These are phyloP conservation scores for Rhododendron ovatum DNA, from an alignment of 148 eudicot species.

Conservation along the genomic window DNA sequence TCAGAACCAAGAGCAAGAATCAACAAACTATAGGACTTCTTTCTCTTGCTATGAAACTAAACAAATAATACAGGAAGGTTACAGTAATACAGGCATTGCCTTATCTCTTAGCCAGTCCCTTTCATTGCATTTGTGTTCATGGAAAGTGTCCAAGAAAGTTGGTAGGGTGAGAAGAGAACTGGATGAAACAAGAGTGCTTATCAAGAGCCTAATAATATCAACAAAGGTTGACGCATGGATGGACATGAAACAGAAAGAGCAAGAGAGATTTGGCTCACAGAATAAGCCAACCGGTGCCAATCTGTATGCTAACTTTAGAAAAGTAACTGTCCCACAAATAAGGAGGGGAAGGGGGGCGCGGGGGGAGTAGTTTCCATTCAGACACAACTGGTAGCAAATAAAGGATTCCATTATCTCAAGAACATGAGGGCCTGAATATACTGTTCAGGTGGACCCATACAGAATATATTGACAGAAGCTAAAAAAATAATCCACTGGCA, in stretches of 20 bases:
- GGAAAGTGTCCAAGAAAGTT: neutral
- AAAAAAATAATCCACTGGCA: neutral
- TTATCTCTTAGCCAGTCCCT: constrained; percentile 1
- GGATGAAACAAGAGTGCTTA: neutral
- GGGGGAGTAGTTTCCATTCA: neutral
- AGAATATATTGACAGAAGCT: neutral
- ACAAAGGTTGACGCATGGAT: neutral
- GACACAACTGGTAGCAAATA: neutral
- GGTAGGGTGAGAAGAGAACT: neutral
- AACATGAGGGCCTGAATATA: neutral
- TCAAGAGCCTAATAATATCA: neutral
- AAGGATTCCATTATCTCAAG: neutral
- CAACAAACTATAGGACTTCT: neutral
- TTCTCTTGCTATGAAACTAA: neutral
- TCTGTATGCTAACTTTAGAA: neutral
- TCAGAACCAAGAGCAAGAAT: neutral
- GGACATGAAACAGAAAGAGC: neutral
- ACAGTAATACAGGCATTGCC: neutral
- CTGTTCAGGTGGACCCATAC: neutral
- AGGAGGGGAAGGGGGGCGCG: too few species aligned
- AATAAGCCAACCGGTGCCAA: neutral
- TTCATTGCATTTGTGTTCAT: neutral
- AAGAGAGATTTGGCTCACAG: neutral
- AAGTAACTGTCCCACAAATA: neutral
- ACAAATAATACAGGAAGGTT: neutral